phyloP scores from a whole-genome alignment of 2,329 filamentous ascomycete species.

The Pseudocercospora crystallina region DNA sequence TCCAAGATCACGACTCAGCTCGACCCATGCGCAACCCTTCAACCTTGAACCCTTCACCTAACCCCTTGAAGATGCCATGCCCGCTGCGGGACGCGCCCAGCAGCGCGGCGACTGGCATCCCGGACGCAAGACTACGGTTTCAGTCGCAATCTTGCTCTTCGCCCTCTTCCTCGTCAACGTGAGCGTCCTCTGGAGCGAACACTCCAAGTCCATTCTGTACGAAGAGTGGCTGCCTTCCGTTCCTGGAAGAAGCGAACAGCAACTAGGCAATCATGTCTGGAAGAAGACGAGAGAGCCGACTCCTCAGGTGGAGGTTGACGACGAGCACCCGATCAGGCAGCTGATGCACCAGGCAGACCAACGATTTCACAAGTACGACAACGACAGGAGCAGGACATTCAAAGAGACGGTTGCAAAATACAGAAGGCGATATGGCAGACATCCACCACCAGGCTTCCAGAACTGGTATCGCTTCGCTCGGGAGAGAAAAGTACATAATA shows the following conservation, averaged over 20 bases:
- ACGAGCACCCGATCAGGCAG: conserved; percentile 22
- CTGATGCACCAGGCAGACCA: conserved; percentile 38
- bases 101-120: neutral
- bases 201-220: conserved; percentile 4
- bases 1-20: too few relatives aligned
- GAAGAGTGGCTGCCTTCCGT: conserved; percentile 15
- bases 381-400: conserved; percentile 49
- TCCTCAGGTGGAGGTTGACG: conserved; percentile 5
- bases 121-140: neutral
- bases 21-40: too few relatives aligned
- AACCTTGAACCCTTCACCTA: neutral
- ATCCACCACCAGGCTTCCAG: conserved; percentile 50
- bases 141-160: conserved; percentile 1
- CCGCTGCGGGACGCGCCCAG: neutral
- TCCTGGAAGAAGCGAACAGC: conserved; percentile 5
- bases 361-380: conserved; percentile 27
- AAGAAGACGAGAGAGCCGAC: conserved; percentile 12
- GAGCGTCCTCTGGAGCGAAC: conserved; percentile 2
- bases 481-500: conserved; percentile 54
- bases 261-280: conserved; percentile 13
- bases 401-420: conserved; percentile 51
- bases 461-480: conserved; percentile 46
- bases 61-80: conserved; percentile 1
- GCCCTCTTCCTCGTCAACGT: conserved; percentile 11
- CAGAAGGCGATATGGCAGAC: conserved; percentile 40